Base-by-base conservation (phyloP, 371 early-diverging fungal genomes). In the Batkoa obscura region DNA sequence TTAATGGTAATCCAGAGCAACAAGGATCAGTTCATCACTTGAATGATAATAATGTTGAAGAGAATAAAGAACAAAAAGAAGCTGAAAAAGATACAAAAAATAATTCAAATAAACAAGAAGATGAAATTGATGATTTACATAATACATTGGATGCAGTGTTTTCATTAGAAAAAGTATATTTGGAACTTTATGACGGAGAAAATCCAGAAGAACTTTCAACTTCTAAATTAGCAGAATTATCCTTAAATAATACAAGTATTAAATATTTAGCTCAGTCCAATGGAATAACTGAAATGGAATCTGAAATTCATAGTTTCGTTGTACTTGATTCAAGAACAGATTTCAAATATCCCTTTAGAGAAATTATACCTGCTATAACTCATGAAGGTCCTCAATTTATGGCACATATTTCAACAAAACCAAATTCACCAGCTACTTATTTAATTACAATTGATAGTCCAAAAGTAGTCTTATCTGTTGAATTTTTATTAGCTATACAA, bases 361-460 rank as follows among this genome's bases (percentile, higher is more conserved):
- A 93, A 43, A 82, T 94, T 54, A 79, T 93, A 61, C 76, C 81
- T 8, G 75, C 75, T 10, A 74, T 72, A 31, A 66, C 68, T 17
- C 73, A 78, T 15, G 73, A 76, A 34, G 74, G 76, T 0, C 83
- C 84, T 31, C 92, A 90, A 62, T 66, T 69, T 45, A 65, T 65
- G 31, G 47, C 57, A 59, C 61, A n/a, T 61, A 56, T 51, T 61
- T 62, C n/a, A 58, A 69, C 50, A 57, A 23, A 32, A 13, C 43
- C 43, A 10, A 60, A 52, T 61, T 63, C 46, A 70, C 69, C 58
- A 63, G 23, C 43, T 36, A 43, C 74, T 3, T 76, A 75, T 6
- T 56, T 81, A 35, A 70, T 87, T 42, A 88, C 88, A 2, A 58
- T 96, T 30, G 86, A 88, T 56, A 80, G 82, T 31, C 86, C 94